These are phyloP conservation scores for Trametes maxima DNA, from an alignment of 768 basidiomycete genomes.

Conservation along the genomic window DNA sequence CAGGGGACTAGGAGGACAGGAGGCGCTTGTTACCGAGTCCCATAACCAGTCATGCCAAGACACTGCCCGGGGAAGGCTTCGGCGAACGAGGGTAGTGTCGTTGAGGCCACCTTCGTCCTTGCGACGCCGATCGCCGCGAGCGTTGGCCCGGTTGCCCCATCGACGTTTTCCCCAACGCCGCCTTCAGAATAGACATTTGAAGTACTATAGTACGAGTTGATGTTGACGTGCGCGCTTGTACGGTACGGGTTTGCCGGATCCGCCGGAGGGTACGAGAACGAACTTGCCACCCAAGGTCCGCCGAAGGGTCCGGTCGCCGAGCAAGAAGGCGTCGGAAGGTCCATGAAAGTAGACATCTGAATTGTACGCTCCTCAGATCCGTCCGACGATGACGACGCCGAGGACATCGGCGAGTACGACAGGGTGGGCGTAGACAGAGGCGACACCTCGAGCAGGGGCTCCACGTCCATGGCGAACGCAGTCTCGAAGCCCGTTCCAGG, in stretches of 20 bases:
- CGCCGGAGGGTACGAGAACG: slow-evolving; percentile 10
- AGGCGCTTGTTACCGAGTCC: slow-evolving; percentile 18
- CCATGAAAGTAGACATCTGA: slow-evolving; percentile 25
- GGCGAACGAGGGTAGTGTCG: slow-evolving; percentile 15
- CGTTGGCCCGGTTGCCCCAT: slow-evolving; percentile 1
- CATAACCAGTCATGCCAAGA: slow-evolving; percentile 11
- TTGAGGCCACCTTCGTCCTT: background rate
- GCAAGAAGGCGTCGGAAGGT: slow-evolving; percentile 21
- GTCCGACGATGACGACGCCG: slow-evolving; percentile 31
- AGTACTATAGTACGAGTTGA: slow-evolving; percentile 3
- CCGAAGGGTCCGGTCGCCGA: background rate
- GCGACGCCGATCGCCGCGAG: background rate
- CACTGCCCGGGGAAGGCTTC: slow-evolving; percentile 11
- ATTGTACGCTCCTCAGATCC: slow-evolving; percentile 32
- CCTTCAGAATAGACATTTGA: background rate
- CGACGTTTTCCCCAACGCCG: slow-evolving; percentile 1
- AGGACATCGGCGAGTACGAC: slow-evolving; percentile 33
- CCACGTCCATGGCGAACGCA: slow-evolving; percentile 13
- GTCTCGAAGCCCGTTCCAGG: slow-evolving; percentile 10
- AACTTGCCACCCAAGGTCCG: slow-evolving; percentile 16
- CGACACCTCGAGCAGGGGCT: slow-evolving; percentile 20
- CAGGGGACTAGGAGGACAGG: slow-evolving; percentile 25
- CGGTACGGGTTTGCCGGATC: slow-evolving; percentile 20
- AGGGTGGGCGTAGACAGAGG: slow-evolving; percentile 31
- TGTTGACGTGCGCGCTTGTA: background rate